Conservation (phyloP, 352 stramenopile genomes). For the Globisporangium alternatum region DNA sequence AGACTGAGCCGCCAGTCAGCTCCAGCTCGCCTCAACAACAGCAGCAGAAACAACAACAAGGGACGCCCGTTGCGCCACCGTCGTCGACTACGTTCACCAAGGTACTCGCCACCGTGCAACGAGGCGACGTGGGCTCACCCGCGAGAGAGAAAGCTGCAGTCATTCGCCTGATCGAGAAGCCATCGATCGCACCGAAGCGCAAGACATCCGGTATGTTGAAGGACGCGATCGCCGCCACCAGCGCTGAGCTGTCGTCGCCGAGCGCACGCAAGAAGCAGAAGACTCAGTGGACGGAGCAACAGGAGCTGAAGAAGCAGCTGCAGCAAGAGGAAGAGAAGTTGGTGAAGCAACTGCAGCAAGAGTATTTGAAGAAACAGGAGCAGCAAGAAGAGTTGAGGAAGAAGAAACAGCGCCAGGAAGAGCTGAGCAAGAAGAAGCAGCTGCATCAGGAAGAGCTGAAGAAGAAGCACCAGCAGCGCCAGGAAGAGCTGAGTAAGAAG, state of each 20-base stretch:
- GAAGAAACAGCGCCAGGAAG: neutral
- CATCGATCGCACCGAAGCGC: conserved; percentile 12
- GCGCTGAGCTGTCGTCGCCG: neutral
- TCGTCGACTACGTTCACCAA: neutral
- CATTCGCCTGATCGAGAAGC: conserved; percentile 2
- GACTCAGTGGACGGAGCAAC: conserved; percentile 1
- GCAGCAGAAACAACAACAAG: neutral
- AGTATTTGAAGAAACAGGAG: neutral
- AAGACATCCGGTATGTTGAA: conserved; percentile 12
- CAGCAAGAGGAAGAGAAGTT: neutral
- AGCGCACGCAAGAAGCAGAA: conserved; percentile 8
- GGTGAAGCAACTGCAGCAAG: conserved; percentile 1
- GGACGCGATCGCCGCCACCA: conserved; percentile 7
- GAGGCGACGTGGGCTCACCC: neutral
- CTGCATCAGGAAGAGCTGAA: conserved; percentile 1
- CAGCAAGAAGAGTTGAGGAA: neutral
- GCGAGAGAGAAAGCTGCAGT: neutral
- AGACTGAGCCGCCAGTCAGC: neutral
- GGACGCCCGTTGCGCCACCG: neutral
- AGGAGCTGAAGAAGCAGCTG: neutral
- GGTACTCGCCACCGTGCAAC: neutral
- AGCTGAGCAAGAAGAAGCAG: neutral
- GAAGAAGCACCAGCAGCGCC: neutral
- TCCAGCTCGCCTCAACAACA: neutral
- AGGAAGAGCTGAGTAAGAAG: neutral